Evolutionary conservation across 306 rosid species (phyloP).

Genomic region (Cicer yamashitae): DNA sequence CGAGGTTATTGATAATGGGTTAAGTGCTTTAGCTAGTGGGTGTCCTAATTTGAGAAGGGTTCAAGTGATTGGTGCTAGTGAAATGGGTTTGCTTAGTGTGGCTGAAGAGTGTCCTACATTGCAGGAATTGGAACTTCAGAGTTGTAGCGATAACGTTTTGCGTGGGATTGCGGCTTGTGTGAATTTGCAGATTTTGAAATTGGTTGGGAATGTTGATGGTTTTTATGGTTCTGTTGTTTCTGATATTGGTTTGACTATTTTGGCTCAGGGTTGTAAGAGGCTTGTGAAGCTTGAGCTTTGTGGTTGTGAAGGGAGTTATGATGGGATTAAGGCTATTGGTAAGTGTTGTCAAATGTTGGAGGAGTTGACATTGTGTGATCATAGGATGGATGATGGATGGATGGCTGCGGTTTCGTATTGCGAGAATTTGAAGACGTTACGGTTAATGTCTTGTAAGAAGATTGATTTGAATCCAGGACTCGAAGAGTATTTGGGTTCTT

Average conservation of each 20-base stretch:
- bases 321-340: conserved; percentile 92
- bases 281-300: conserved; percentile 88
- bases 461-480: conserved; percentile 67
- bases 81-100: conserved; percentile 72
- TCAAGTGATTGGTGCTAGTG: conserved; percentile 70
- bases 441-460: conserved; percentile 68
- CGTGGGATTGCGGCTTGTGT: conserved; percentile 82
- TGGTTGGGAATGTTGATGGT: conserved; percentile 74
- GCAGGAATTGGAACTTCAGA: conserved; percentile 82
- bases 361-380: conserved; percentile 80
- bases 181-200: conserved; percentile 81
- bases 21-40: conserved; percentile 61
- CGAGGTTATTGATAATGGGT: conserved; percentile 77
- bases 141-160: conserved; percentile 71
- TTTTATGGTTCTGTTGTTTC: conserved; percentile 75
- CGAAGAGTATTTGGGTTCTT: conserved; percentile 72
- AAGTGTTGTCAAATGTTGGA: conserved; percentile 95
- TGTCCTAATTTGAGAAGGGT: conserved; percentile 86
- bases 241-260: conserved; percentile 88
- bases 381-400: conserved; percentile 94
- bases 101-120: conserved; percentile 84
- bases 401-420: conserved; percentile 74
- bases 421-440: conserved; percentile 84
- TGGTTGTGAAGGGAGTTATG: conserved; percentile 95
- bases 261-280: conserved; percentile 92